Evolutionary conservation across 2,329 filamentous ascomycete genomes (phyloP).

Genomic region (Pseudogymnoascus sp.): DNA sequence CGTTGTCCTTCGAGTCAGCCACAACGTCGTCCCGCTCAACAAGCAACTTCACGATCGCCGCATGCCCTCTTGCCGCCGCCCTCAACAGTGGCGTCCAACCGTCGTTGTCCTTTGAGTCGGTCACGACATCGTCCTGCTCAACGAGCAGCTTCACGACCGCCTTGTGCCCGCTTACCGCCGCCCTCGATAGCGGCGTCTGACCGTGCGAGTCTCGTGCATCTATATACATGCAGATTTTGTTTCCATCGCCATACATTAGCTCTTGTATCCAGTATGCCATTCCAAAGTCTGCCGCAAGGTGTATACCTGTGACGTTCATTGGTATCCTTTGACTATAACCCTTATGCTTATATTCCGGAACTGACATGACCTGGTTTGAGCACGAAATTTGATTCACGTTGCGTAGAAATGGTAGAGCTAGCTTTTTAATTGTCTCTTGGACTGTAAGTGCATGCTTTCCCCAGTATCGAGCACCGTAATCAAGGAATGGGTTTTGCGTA

Average conservation of each 20-base stretch:
- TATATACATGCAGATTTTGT: background rate
- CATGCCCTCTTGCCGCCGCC: background rate
- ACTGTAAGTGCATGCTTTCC: background rate
- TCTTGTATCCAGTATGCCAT: conserved; percentile 4
- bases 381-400: background rate
- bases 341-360: too few relatives aligned
- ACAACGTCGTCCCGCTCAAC: background rate
- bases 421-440: background rate
- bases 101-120: background rate
- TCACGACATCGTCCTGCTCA: background rate
- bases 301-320: conserved; percentile 13
- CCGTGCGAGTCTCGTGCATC: background rate
- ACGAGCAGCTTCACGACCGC: background rate
- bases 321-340: background rate
- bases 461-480: background rate
- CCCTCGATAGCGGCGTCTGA: background rate
- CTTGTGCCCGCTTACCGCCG: background rate
- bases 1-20: background rate
- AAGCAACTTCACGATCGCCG: background rate
- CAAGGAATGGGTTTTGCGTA: background rate
- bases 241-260: background rate
- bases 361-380: background rate
- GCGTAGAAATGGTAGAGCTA: background rate
- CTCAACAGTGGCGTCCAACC: background rate
- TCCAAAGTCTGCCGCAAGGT: conserved; percentile 20